Percentiles rank a stretch among this genome's conserved stretches.
phyloP scores from a whole-genome alignment of 306 rosid species.

The Malus sylvestris region DNA sequence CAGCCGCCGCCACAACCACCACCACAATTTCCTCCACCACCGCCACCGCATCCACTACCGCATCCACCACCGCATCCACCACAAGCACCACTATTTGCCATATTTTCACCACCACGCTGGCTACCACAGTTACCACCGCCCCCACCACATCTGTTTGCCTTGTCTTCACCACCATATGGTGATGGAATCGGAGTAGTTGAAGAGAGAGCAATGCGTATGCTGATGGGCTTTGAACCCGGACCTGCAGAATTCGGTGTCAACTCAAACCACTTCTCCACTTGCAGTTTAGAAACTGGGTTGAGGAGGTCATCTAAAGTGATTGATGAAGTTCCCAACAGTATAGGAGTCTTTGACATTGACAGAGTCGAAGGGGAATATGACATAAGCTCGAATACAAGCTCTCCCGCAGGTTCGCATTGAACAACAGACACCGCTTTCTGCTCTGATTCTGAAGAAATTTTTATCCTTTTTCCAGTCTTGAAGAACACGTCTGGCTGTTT shows the following conservation, averaged over 20 bases:
- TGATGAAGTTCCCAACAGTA: constrained; percentile 27
- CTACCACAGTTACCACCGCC: constrained; percentile 14
- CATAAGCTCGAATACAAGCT: constrained; percentile 62
- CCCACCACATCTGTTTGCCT: constrained; percentile 22
- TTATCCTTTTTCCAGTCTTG: constrained; percentile 49
- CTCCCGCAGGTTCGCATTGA: constrained; percentile 84
- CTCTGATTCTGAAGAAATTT: constrained; percentile 60
- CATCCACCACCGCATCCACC: constrained; percentile 20
- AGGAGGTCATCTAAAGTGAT: constrained; percentile 19
- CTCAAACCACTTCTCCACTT: constrained; percentile 33
- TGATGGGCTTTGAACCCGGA: constrained; percentile 12
- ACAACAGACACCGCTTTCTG: constrained; percentile 67
- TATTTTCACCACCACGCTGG: constrained; percentile 45
- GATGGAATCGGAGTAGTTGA: constrained; percentile 45
- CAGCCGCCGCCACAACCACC: constrained; percentile 31
- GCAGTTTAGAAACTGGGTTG: constrained; percentile 13
- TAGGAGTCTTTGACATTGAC: constrained; percentile 5
- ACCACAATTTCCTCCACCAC: constrained; percentile 23
- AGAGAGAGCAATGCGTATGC: constrained; percentile 26
- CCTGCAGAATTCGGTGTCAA: constrained; percentile 9
- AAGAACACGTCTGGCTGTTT: constrained; percentile 62
- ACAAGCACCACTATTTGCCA: constrained; percentile 1
- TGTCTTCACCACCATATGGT: constrained; percentile 34
- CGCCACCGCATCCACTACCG: constrained; percentile 19
- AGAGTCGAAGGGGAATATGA: not conserved